Conservation (phyloP, 768 basidiomycete genomes). For the Galerina sulciceps region DNA sequence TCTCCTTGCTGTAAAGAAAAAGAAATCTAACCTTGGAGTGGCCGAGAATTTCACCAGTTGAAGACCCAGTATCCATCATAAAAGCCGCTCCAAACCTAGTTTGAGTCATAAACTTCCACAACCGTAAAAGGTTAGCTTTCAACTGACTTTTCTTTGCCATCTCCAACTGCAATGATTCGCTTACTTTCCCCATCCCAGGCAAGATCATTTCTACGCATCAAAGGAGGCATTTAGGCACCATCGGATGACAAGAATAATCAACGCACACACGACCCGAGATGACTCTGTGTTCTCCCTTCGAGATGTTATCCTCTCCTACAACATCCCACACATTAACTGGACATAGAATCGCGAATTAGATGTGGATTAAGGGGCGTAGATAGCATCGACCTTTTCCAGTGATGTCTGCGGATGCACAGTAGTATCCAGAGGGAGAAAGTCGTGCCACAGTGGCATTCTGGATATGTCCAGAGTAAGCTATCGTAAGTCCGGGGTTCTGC, state of each 20-base stretch:
- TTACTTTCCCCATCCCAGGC: constrained; percentile 98
- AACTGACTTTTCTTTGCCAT: constrained; percentile 84
- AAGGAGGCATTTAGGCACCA: neutral
- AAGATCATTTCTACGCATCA: constrained; percentile 75
- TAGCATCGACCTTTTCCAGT: constrained; percentile 67
- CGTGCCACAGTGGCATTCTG: constrained; percentile 88
- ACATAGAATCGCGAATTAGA: neutral
- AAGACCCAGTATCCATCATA: constrained; percentile 82
- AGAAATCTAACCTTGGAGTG: constrained; percentile 75
- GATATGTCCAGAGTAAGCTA: constrained; percentile 78
- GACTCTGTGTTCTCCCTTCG: constrained; percentile 83
- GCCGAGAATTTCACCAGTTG: constrained; percentile 86
- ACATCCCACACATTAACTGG: constrained; percentile 93
- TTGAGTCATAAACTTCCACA: neutral
- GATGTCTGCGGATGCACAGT: constrained; percentile 90
- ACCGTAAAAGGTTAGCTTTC: neutral
- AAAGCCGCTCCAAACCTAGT: constrained; percentile 82
- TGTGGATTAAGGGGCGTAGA: neutral
- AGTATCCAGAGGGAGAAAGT: constrained; percentile 92
- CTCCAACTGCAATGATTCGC: constrained; percentile 93
- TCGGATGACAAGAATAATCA: neutral
- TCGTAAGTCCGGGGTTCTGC: constrained; percentile 68
- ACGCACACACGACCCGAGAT: constrained; percentile 75
- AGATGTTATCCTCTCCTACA: constrained; percentile 78
- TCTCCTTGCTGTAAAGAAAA: neutral